Evolutionary conservation across 257 asterid genomes (phyloP).

Genomic region (Fraxinus quadrangulata): DNA sequence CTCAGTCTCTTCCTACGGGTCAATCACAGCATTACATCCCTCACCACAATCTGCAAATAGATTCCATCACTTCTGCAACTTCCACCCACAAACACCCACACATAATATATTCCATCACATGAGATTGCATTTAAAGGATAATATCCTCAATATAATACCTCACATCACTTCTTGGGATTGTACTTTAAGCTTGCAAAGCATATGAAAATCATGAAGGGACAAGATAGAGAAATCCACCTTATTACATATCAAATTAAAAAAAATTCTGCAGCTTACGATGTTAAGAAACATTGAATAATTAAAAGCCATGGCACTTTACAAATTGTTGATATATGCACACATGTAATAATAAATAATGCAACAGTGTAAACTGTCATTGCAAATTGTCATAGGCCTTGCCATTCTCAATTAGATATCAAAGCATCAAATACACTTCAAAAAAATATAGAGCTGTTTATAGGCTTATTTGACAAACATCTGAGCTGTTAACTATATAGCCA

Average conservation of each 20-base stretch:
- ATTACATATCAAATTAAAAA: neutral
- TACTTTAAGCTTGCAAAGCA: neutral
- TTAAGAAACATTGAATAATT: neutral
- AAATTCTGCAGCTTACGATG: no score
- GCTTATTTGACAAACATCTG: neutral
- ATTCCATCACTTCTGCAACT: neutral
- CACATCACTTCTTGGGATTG: neutral
- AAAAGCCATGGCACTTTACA: neutral
- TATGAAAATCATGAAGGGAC: neutral
- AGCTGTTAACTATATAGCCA: neutral
- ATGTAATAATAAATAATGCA: neutral
- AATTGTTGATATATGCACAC: neutral
- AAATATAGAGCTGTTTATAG: neutral
- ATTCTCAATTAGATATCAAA: neutral
- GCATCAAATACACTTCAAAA: constrained; percentile 8
- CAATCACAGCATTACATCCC: constrained; percentile 2
- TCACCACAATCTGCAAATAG: constrained; percentile 16
- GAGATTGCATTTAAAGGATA: neutral
- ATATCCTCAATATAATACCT: neutral
- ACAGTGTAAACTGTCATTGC: neutral
- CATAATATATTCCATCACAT: neutral
- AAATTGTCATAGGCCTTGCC: neutral
- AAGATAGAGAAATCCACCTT: neutral
- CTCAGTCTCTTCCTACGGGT: neutral
- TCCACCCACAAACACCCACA: neutral